phyloP scores from a whole-genome alignment of 2,329 filamentous ascomycete species.

The Alternaria dauci region DNA sequence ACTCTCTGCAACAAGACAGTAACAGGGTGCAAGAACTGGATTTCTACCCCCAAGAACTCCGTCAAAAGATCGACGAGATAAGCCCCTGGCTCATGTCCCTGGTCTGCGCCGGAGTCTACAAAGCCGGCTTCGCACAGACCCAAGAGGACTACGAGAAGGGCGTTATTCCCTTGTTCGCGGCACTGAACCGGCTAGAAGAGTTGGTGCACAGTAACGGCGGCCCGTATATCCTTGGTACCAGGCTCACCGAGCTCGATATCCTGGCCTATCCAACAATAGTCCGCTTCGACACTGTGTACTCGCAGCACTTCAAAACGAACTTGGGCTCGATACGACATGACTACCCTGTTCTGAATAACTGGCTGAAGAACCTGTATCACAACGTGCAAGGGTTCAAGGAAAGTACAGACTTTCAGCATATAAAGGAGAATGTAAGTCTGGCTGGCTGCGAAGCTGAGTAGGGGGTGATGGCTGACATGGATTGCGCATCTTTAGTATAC shows the following conservation, averaged over 20 bases:
- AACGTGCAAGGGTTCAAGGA: conserved; percentile 63
- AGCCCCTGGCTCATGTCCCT: conserved; percentile 64
- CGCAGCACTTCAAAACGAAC: conserved; percentile 74
- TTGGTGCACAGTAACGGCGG: conserved; percentile 58
- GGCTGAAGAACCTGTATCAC: conserved; percentile 68
- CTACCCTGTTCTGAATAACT: conserved; percentile 68
- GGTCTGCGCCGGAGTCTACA: conserved; percentile 69
- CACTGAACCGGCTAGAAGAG: conserved; percentile 66
- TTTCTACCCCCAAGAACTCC: conserved; percentile 63
- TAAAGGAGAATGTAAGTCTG: conserved; percentile 67
- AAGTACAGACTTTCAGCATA: conserved; percentile 71
- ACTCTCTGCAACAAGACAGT: conserved; percentile 56
- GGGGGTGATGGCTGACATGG: neutral
- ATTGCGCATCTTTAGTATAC: conserved; percentile 55
- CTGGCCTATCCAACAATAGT: conserved; percentile 65
- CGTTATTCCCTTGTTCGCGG: conserved; percentile 64
- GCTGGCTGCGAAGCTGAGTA: neutral
- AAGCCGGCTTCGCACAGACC: conserved; percentile 65
- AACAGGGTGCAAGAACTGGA: conserved; percentile 52
- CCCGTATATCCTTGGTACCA: conserved; percentile 64
- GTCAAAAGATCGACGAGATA: conserved; percentile 61
- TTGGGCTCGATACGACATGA: conserved; percentile 67
- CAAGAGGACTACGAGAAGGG: conserved; percentile 66
- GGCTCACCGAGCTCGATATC: conserved; percentile 68
- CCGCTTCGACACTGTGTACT: conserved; percentile 69